phyloP scores from a whole-genome alignment of 148 eudicot genomes.

The Hydrangea macrophylla region DNA sequence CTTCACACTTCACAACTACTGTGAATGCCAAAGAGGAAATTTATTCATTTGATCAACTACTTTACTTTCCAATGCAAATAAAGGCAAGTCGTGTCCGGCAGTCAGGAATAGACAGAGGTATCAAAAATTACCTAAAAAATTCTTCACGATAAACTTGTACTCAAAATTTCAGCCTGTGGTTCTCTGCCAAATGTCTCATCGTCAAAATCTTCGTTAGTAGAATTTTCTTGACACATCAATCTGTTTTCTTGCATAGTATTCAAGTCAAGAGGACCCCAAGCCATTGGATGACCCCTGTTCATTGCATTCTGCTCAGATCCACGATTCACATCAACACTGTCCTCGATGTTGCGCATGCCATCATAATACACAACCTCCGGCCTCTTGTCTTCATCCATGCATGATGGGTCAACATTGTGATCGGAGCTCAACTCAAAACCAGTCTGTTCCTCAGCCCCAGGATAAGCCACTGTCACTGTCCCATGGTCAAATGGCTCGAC shows the following conservation, averaged over 20 bases:
- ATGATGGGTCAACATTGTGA: conserved; percentile 50
- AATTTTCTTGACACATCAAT: conserved; percentile 49
- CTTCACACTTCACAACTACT: not conserved
- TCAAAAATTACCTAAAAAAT: conserved; percentile 28
- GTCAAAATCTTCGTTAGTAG: conserved; percentile 51
- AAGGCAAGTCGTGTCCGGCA: too few relatives aligned
- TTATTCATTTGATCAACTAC: too few relatives aligned
- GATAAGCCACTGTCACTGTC: conserved; percentile 51
- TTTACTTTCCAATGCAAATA: too few relatives aligned
- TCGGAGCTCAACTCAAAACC: conserved; percentile 63
- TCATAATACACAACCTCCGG: conserved; percentile 33
- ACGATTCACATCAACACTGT: conserved; percentile 32
- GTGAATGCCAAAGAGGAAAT: not conserved
- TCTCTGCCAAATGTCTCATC: conserved; percentile 43
- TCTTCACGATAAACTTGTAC: conserved; percentile 27
- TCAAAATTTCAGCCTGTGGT: conserved; percentile 29
- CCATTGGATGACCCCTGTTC: conserved; percentile 25
- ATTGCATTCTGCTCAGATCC: conserved; percentile 32
- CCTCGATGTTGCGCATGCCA: conserved; percentile 32
- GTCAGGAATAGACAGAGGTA: not conserved
- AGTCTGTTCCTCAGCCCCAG: conserved; percentile 46
- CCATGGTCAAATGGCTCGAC: conserved; percentile 68
- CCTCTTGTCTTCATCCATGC: conserved; percentile 37
- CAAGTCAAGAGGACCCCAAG: conserved; percentile 32
- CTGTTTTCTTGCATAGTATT: conserved; percentile 34